Percentiles rank a stretch among this genome's conserved stretches.
Conservation (phyloP, 345 rosid genomes). For the Eutrema heterophyllum region DNA sequence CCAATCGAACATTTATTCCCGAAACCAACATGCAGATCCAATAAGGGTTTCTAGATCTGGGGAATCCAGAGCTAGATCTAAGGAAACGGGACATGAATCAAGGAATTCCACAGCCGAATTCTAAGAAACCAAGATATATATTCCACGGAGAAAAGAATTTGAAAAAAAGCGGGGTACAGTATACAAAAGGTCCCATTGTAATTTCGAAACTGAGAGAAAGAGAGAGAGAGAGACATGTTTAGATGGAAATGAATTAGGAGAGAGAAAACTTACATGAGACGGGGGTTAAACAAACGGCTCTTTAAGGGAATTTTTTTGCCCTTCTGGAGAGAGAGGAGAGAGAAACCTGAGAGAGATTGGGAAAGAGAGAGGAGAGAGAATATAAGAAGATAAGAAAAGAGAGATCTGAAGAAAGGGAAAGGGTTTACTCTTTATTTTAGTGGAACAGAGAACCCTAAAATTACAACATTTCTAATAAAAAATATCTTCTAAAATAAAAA, state of each 20-base stretch:
- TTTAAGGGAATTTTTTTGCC: conserved; percentile 42
- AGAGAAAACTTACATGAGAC: conserved; percentile 89
- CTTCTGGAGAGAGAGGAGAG: conserved; percentile 72
- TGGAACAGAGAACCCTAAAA: conserved; percentile 26
- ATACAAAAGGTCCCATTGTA: conserved; percentile 49
- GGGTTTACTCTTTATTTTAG: conserved; percentile 24
- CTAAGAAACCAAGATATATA: not conserved
- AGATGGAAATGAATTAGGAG: conserved; percentile 55
- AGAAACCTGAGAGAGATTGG: conserved; percentile 41
- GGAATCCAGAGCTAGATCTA: conserved; percentile 21
- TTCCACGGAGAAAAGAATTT: not conserved
- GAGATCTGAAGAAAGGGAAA: conserved; percentile 45
- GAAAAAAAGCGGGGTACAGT: conserved; percentile 30
- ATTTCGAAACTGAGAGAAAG: not conserved
- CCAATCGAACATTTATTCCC: not conserved
- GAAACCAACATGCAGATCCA: conserved; percentile 26
- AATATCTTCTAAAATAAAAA: not conserved
- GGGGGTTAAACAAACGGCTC: conserved; percentile 44
- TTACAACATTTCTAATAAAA: not conserved
- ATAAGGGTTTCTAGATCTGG: conserved; percentile 13
- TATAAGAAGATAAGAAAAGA: conserved; percentile 25
- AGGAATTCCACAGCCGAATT: not conserved
- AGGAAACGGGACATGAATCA: conserved; percentile 9
- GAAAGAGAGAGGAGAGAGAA: conserved; percentile 46
- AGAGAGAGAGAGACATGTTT: conserved; percentile 7